Base-by-base conservation (phyloP, 2,329 filamentous ascomycete genomes). In the Dactylellina parvicollis region DNA sequence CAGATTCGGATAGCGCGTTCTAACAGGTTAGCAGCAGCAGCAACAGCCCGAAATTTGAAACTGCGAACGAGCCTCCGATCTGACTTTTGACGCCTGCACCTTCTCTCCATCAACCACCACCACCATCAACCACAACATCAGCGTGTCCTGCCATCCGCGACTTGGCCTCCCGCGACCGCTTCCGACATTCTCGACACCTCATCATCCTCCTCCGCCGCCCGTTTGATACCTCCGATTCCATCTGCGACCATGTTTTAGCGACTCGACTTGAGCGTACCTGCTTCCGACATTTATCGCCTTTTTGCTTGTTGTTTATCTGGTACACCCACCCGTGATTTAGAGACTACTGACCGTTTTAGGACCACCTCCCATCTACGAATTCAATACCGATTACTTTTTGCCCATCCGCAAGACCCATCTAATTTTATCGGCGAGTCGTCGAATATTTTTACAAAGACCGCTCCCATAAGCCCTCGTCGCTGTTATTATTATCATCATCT, bases 361-460 rank as follows among this genome's bases (percentile, higher is more conserved):
- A 42, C 65, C 20, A 47, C 28, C 52, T 16, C 16, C 24, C 28
- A 36, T 42, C 38, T 24, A 26, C 44, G 30, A 42, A 64, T 47
- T 22, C 59, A 18, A 24, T n/a, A n/a, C n/a, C n/a, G n/a, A n/a
- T n/a, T n/a, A n/a, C n/a, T n/a, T n/a, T n/a, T n/a, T 36, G n/a
- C 14, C 7, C 28, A 57, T 36, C 32, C 3, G 32, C 28, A 24
- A 32, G 12, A 46, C 22, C n/a, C 20, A 32, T 59, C 20, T 30
- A n/a, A 42, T 60, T 32, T 24, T 7, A 26, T 40, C 42, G 66
- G 66, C 57, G 66, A 57, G 46, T n/a, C 40, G 66, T 71, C 66
- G 57, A 71, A 56, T 71, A 71, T 71, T 71, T 71, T 55, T 71
- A 64, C 66, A 71, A 71, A 71, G 66, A 71, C 66, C 36, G 12